A percentile compares a stretch with the other conserved stretches of the same genome.
These are phyloP conservation scores for Canariomyces notabilis DNA, from an alignment of 2,329 filamentous ascomycete genomes.

Conservation along the genomic window DNA sequence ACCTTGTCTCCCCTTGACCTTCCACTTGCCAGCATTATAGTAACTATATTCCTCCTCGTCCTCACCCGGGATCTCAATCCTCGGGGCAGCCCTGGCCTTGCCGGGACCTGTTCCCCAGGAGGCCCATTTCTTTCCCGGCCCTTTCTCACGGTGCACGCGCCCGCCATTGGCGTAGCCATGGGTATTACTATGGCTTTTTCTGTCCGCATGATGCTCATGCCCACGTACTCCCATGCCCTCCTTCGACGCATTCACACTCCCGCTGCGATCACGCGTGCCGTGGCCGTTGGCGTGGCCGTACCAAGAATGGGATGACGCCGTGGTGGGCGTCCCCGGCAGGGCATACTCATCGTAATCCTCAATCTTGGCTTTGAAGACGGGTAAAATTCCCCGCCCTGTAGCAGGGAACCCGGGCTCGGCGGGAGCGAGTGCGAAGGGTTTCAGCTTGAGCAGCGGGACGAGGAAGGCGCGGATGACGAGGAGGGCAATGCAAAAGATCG, in stretches of 20 bases:
- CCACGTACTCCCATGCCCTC: background rate
- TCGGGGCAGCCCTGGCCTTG: constrained; percentile 35
- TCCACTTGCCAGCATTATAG: constrained; percentile 40
- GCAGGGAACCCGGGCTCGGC: constrained; percentile 13
- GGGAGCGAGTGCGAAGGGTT: constrained; percentile 49
- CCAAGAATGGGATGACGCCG: constrained; percentile 5
- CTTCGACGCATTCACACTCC: constrained; percentile 1
- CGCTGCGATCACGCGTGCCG: constrained; percentile 2
- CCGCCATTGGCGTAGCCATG: constrained; percentile 21
- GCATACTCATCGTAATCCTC: constrained; percentile 41
- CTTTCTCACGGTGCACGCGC: constrained; percentile 21
- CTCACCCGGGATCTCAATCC: constrained; percentile 47
- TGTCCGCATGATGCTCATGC: background rate
- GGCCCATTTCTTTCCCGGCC: constrained; percentile 37
- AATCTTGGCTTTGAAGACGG: constrained; percentile 50
- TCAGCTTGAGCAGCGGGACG: constrained; percentile 49
- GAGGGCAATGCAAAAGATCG: constrained; percentile 47
- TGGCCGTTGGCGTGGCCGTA: background rate
- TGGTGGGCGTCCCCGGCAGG: constrained; percentile 17
- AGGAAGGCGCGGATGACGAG: constrained; percentile 52
- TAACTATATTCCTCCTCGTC: constrained; percentile 34
- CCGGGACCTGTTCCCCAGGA: constrained; percentile 38
- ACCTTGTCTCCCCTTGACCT: constrained; percentile 19
- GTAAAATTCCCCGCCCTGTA: constrained; percentile 31
- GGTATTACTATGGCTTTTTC: constrained; percentile 23